Conservation (phyloP, 1,139 yeast species). For the Pichiaceae sp. region DNA sequence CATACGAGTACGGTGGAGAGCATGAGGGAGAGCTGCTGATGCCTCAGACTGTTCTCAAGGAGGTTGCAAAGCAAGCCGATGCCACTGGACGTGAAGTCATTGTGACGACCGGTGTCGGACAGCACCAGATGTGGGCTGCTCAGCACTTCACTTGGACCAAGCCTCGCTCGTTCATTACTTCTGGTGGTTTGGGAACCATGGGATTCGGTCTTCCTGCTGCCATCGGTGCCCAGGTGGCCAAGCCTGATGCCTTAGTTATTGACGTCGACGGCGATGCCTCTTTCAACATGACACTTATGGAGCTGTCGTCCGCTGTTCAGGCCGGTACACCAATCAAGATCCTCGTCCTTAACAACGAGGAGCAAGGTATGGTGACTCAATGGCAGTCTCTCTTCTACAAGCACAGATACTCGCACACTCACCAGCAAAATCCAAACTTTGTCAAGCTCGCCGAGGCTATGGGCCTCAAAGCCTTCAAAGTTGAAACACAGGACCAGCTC, state of each 20-base stretch:
- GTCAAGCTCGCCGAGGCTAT: constrained; percentile 89
- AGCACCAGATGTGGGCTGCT: constrained; percentile 99
- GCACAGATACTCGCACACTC: constrained; percentile 94
- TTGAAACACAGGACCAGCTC: constrained; percentile 59
- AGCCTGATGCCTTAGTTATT: constrained; percentile 88
- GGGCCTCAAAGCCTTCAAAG: constrained; percentile 81
- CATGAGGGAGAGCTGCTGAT: constrained; percentile 76
- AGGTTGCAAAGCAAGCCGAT: constrained; percentile 65
- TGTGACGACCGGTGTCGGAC: constrained; percentile 97
- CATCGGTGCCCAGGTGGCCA: constrained; percentile 95
- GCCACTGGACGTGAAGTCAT: constrained; percentile 67
- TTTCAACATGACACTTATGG: constrained; percentile 93
- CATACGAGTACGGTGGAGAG: constrained; percentile 70
- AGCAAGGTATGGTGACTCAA: constrained; percentile 99
- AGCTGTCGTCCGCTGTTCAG: constrained; percentile 90
- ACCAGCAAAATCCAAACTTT: constrained; percentile 89
- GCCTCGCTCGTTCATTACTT: constrained; percentile 89
- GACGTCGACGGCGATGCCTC: constrained; percentile 99
- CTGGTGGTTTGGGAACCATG: constrained; percentile 99
- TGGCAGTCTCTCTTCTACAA: constrained; percentile 98
- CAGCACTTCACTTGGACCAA: constrained; percentile 90
- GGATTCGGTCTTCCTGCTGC: constrained; percentile 97
- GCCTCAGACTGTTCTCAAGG: constrained; percentile 85
- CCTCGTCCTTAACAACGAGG: constrained; percentile 88
- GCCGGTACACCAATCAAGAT: constrained; percentile 86